These are phyloP conservation scores for Pisolithus microcarpus DNA, from an alignment of 768 basidiomycete species.

Conservation along the genomic window DNA sequence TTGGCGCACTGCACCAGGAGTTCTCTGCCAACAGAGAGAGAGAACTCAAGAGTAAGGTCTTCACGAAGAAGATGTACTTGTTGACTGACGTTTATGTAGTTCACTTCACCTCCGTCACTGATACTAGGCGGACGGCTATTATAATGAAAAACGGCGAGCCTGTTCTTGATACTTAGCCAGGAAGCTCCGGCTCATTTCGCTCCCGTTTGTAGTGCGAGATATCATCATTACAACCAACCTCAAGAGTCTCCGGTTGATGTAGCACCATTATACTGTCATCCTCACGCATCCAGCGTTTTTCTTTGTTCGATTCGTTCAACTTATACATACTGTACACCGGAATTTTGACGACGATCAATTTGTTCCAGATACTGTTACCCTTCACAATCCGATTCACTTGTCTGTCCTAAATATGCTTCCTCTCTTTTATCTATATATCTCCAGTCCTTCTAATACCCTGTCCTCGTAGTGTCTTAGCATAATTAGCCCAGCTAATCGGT, in stretches of 20 bases:
- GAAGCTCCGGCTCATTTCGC: conserved; percentile 3
- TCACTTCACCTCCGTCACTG: conserved; percentile 77
- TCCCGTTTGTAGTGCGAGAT: conserved; percentile 46
- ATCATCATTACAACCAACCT: conserved; percentile 64
- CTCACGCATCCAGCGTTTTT: conserved; percentile 2
- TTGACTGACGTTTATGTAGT: conserved; percentile 35
- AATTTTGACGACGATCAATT: neutral
- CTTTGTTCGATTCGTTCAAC: conserved; percentile 7
- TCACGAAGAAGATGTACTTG: neutral
- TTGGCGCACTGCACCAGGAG: conserved; percentile 60
- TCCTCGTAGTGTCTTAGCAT: conserved; percentile 3
- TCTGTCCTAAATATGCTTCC: neutral
- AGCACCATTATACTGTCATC: conserved; percentile 2
- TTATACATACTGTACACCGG: neutral
- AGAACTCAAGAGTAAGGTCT: conserved; percentile 59
- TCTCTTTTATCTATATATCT: conserved; percentile 4
- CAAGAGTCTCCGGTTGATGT: conserved; percentile 41
- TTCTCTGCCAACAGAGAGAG: conserved; percentile 64
- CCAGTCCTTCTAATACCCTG: conserved; percentile 8
- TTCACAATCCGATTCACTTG: neutral
- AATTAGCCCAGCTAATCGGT: neutral
- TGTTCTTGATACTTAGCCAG: neutral
- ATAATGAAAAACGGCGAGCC: conserved; percentile 67
- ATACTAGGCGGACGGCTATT: conserved; percentile 62
- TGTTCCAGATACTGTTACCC: neutral